Base-by-base conservation (phyloP, 345 rosid species). In the Sonneratia caseolaris region DNA sequence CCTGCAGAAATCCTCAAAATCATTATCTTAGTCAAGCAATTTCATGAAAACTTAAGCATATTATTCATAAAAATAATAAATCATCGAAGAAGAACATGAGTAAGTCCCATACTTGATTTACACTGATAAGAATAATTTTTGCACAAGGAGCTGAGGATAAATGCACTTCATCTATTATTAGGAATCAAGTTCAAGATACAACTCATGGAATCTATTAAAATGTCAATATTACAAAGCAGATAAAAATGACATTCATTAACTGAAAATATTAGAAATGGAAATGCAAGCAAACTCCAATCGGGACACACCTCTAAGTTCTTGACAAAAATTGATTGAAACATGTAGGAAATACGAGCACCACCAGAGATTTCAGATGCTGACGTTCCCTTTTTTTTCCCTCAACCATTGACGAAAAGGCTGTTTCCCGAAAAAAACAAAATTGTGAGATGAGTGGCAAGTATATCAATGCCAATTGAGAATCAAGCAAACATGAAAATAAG, bases 301-400 rank as follows among this genome's bases (percentile, higher is more conserved):
- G 43, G 16, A 32, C 87, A 70, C 51, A 94, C 97, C 97, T 94
- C 96, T 78, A 94, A 82, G 71, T 93, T 86, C 81, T 90, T 88
- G 69, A 94, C 97, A 79, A 90, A 94, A 56, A 94, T 88, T 64
- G 90, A 86, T 72, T 94, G 98, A 78, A 94, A 91, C 71, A 94
- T 87, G 76, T 90, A 94, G 73, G 85, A 95, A 70, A 94, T 90
- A 56, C 97, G 83, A 77, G 97, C 97, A 80, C 97, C 98, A 64
- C 98, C 97, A 19, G 96, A 83, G 42, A 94, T 88, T 87, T 91
- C 96, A 64, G 89, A 71, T 68, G 97, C 91, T 55, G 96, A 91
- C 97, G 91, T 91, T 84, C 85, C 95, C 79, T 91, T 88, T 87
- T 91, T 77, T 86, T 94, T 4, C 98, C 98, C 78, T 94, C 98